Conservation (phyloP, 768 basidiomycete species). For the Suillus cothurnatus region DNA sequence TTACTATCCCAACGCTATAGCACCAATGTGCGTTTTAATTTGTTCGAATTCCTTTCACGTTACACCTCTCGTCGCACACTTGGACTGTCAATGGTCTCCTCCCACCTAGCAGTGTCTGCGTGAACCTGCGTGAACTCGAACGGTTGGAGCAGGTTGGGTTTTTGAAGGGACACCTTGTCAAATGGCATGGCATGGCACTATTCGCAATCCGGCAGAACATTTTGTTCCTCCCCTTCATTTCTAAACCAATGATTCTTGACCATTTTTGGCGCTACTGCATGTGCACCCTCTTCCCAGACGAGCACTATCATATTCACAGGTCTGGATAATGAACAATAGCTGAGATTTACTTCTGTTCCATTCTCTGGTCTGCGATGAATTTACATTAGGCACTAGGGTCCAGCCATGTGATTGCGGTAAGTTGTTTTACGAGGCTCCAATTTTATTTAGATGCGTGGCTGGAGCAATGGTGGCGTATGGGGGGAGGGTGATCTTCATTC, state of each 20-base stretch:
- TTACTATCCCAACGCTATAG: background rate
- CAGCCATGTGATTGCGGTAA: background rate
- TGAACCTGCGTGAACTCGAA: background rate
- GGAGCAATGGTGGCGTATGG: background rate
- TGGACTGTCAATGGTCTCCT: background rate
- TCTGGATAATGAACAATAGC: background rate
- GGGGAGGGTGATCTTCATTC: background rate
- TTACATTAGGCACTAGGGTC: background rate
- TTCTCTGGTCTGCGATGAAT: background rate
- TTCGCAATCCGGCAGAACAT: background rate
- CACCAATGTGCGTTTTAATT: background rate
- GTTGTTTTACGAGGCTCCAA: background rate
- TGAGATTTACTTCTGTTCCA: conserved; percentile 3
- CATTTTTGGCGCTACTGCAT: background rate
- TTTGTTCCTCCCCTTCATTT: background rate
- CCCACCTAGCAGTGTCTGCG: background rate
- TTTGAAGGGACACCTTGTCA: background rate
- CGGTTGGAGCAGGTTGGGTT: background rate
- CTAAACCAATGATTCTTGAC: background rate
- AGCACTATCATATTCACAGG: background rate
- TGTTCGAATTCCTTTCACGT: background rate
- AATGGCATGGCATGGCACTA: background rate
- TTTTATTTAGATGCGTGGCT: background rate
- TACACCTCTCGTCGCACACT: background rate
- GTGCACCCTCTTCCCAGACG: background rate